These are phyloP conservation scores for Fusarium goolgardi DNA, from an alignment of 2,329 filamentous ascomycete genomes.

Conservation along the genomic window DNA sequence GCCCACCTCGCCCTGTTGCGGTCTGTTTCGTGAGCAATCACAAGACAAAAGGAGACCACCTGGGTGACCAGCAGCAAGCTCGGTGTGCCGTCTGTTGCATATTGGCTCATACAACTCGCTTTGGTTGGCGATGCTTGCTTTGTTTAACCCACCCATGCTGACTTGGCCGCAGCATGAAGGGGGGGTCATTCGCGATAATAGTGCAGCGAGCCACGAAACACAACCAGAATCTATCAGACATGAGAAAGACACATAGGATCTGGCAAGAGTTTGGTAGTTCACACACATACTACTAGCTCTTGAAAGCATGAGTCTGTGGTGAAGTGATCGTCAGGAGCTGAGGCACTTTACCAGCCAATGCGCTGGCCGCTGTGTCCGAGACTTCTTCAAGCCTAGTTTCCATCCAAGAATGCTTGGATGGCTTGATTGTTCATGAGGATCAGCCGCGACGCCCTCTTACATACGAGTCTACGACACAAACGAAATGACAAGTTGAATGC, in stretches of 20 bases:
- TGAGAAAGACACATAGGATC: not conserved
- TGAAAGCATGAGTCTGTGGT: conserved; percentile 16
- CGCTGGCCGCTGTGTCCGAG: conserved; percentile 17
- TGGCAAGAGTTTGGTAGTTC: conserved; percentile 10
- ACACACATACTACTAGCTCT: not conserved
- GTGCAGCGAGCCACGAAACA: conserved; percentile 35
- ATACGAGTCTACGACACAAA: conserved; percentile 25
- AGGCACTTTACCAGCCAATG: conserved; percentile 30
- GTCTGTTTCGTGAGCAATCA: conserved; percentile 42
- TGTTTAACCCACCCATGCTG: conserved; percentile 44
- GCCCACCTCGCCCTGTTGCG: conserved; percentile 30
- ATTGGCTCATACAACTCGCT: conserved; percentile 31
- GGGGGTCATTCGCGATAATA: conserved; percentile 35
- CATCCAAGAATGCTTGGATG: conserved; percentile 33
- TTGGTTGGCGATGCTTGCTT: conserved; percentile 43
- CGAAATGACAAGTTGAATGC: conserved; percentile 36
- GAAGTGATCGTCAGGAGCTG: conserved; percentile 37
- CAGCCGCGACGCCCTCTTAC: conserved; percentile 32
- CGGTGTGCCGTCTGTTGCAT: conserved; percentile 48
- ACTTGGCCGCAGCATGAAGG: conserved; percentile 40
- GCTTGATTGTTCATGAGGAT: conserved; percentile 37
- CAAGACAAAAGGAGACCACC: conserved; percentile 21
- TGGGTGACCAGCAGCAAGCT: conserved; percentile 39
- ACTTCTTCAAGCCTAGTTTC: conserved; percentile 17
- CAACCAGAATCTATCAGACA: conserved; percentile 16